Percentiles rank a stretch among this genome's conserved stretches.
Evolutionary conservation across 129 eudicot species (phyloP).

Genomic region (Heracleum sosnowskyi): DNA sequence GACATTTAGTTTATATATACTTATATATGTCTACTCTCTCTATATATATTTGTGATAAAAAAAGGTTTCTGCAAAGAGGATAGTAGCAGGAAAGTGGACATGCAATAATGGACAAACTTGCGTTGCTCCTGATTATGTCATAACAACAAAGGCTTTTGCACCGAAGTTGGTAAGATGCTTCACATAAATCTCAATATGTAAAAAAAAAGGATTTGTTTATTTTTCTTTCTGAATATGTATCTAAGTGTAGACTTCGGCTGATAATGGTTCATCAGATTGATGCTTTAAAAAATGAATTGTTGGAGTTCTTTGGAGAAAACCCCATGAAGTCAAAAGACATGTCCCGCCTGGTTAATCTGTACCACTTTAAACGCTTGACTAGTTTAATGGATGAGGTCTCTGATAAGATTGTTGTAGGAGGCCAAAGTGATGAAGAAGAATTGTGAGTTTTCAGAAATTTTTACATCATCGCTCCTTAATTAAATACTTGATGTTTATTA

Average conservation of each 20-base stretch:
- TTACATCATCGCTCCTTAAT: background rate
- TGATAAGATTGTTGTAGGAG: constrained; percentile 28
- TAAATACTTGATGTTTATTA: background rate
- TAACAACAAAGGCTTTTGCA: constrained; percentile 32
- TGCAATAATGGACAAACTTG: constrained; percentile 36
- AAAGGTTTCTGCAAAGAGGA: constrained; percentile 36
- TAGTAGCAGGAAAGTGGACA: constrained; percentile 38
- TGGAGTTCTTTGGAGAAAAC: constrained; percentile 23
- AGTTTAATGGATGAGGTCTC: constrained; percentile 24
- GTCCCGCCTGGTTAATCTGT: constrained; percentile 24
- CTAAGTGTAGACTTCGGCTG: background rate
- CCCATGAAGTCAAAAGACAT: constrained; percentile 34
- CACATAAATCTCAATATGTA: background rate
- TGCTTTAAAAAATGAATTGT: constrained; percentile 21
- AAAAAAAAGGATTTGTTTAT: background rate
- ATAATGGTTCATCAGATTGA: constrained; percentile 18
- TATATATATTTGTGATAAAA: background rate
- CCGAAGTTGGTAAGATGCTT: constrained; percentile 26
- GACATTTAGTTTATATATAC: background rate
- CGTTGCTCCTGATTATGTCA: constrained; percentile 31
- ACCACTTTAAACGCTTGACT: constrained; percentile 26
- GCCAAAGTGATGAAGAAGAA: constrained; percentile 28
- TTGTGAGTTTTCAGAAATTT: constrained; percentile 18
- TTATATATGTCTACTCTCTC: background rate
- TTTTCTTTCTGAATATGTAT: background rate